Percentiles rank a stretch among this genome's conserved stretches.
phyloP scores from a whole-genome alignment of 495 filamentous ascomycete genomes.

The Penicillium nucicola region DNA sequence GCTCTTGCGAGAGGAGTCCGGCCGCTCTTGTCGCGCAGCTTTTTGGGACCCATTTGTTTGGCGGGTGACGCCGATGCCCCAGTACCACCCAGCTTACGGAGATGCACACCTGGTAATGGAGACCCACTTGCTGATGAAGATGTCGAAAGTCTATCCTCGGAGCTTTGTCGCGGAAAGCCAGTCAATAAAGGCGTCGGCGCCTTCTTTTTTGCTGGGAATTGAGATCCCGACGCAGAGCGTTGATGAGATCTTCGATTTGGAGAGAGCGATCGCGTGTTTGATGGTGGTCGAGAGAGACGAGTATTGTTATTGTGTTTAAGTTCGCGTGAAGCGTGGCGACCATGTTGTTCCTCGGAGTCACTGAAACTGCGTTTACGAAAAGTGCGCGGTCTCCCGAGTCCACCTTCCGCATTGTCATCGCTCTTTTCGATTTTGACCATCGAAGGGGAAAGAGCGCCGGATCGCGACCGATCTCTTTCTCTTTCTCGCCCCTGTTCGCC shows the following conservation, averaged over 20 bases:
- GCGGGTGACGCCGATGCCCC: slow-evolving; percentile 59
- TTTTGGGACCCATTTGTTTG: slow-evolving; percentile 68
- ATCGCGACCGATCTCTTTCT: slow-evolving; percentile 24
- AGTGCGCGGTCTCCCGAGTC: slow-evolving; percentile 16
- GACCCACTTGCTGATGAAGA: slow-evolving; percentile 72
- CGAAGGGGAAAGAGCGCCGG: slow-evolving; percentile 24
- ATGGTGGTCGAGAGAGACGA: slow-evolving; percentile 26
- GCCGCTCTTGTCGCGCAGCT: slow-evolving; percentile 80
- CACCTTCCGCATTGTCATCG: slow-evolving; percentile 34
- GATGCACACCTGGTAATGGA: slow-evolving; percentile 63
- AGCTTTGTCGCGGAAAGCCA: slow-evolving; percentile 42
- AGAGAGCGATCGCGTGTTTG: slow-evolving; percentile 61
- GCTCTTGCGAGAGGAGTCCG: slow-evolving; percentile 82
- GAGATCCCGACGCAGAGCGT: slow-evolving; percentile 60
- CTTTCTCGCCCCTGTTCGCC: slow-evolving; percentile 17
- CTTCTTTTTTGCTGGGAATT: slow-evolving; percentile 43
- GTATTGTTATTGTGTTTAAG: slow-evolving; percentile 25
- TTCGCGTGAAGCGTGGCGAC: slow-evolving; percentile 22
- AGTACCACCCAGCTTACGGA: slow-evolving; percentile 60
- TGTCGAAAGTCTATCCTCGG: slow-evolving; percentile 67
- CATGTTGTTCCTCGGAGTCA: slow-evolving; percentile 36
- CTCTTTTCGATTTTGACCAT: slow-evolving; percentile 38
- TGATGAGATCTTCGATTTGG: slow-evolving; percentile 56
- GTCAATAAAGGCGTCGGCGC: slow-evolving; percentile 51
- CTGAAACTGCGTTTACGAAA: slow-evolving; percentile 44